Percentiles rank a stretch among this genome's conserved stretches.
These are phyloP conservation scores for Acanthochlamys bracteata DNA, from an alignment of 106 monocot species.

Conservation along the genomic window DNA sequence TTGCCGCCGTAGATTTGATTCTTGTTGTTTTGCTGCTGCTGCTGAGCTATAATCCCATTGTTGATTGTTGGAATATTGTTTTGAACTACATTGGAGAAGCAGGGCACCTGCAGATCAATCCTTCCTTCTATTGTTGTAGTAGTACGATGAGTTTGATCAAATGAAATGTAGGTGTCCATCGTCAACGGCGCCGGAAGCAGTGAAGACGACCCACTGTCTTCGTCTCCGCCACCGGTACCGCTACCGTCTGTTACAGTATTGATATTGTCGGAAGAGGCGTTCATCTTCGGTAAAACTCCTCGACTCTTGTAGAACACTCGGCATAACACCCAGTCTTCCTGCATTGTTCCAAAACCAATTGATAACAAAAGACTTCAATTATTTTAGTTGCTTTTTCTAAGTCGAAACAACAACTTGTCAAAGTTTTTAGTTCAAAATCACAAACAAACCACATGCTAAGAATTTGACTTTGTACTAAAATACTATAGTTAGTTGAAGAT, in stretches of 20 bases:
- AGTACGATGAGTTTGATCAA: conserved; percentile 5
- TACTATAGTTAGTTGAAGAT: no score
- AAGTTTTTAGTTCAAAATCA: no score
- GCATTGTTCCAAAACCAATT: neutral
- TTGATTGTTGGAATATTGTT: neutral
- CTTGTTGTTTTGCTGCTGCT: no score
- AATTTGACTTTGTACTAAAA: no score
- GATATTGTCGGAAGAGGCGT: neutral
- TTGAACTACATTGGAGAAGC: conserved; percentile 66
- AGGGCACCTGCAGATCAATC: conserved; percentile 88
- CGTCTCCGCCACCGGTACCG: conserved; percentile 6
- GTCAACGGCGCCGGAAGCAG: conserved; percentile 41
- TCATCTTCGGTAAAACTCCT: conserved; percentile 22
- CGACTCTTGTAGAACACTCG: conserved; percentile 70
- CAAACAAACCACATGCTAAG: no score
- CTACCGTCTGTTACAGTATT: no score
- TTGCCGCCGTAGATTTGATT: no score
- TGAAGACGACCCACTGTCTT: conserved; percentile 34
- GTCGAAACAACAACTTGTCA: no score
- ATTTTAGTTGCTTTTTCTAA: no score
- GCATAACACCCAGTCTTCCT: conserved; percentile 95
- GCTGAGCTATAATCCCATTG: no score
- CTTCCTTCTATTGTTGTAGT: conserved; percentile 14
- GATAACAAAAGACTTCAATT: no score
- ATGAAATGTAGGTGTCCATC: conserved; percentile 39